Conservation (phyloP, 352 stramenopile species). For the Phytophthora macrochlamydospora region DNA sequence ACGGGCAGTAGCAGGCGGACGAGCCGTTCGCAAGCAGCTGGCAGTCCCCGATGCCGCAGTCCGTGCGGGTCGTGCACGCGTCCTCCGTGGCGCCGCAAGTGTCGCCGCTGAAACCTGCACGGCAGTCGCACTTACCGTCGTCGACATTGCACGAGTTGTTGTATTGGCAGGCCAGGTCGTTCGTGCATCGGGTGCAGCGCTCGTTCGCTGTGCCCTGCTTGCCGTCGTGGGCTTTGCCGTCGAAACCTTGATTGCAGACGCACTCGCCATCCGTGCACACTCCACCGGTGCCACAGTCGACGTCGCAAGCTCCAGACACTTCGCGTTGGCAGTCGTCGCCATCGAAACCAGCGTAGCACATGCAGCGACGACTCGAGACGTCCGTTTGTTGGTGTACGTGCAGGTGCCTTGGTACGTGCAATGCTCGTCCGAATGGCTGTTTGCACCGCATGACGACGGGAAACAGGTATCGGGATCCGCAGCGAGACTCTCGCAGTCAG, state of each 20-base stretch:
- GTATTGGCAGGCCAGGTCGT: slow-evolving; percentile 31
- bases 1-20: too few species aligned
- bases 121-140: too few species aligned
- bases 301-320: slow-evolving; percentile 51
- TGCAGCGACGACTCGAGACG: slow-evolving; percentile 57
- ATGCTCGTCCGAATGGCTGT: background rate
- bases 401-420: slow-evolving; percentile 79
- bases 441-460: too few species aligned
- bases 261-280: slow-evolving; percentile 59
- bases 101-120: too few species aligned
- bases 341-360: slow-evolving; percentile 59
- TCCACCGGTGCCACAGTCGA: slow-evolving; percentile 58
- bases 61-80: too few species aligned
- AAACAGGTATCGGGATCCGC: too few species aligned
- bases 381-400: slow-evolving; percentile 72
- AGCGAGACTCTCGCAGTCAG: too few species aligned
- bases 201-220: slow-evolving; percentile 56
- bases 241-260: slow-evolving; percentile 54
- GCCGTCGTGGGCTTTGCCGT: slow-evolving; percentile 44
- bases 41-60: too few species aligned
- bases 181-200: slow-evolving; percentile 63
- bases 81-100: too few species aligned
- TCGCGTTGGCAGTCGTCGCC: slow-evolving; percentile 58
- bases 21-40: too few species aligned
- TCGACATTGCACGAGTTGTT: slow-evolving; percentile 34